These are phyloP conservation scores for Poronia punctata DNA, from an alignment of 495 filamentous ascomycete genomes.

Conservation along the genomic window DNA sequence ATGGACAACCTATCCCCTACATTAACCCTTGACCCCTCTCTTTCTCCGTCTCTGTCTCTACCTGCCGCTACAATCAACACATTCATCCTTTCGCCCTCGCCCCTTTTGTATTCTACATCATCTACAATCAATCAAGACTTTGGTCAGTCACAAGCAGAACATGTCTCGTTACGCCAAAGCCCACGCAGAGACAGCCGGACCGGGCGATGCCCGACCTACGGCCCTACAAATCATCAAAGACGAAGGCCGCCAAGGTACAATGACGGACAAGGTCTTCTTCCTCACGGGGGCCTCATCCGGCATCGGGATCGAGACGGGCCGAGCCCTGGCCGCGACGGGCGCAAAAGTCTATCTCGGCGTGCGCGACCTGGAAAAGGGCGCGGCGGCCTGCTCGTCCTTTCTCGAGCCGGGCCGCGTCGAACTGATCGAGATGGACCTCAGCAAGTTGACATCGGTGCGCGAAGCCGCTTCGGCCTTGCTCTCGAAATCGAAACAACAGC, in stretches of 20 bases:
- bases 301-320: constrained; percentile 46
- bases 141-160: background rate
- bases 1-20: background rate
- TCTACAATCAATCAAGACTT: background rate
- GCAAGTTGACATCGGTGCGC: constrained; percentile 16
- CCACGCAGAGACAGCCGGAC: constrained; percentile 35
- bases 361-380: constrained; percentile 31
- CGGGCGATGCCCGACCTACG: constrained; percentile 47
- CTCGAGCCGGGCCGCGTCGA: constrained; percentile 17
- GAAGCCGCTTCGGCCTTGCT: constrained; percentile 16
- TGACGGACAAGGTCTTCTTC: constrained; percentile 39
- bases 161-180: constrained; percentile 32
- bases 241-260: constrained; percentile 30
- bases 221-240: constrained; percentile 48
- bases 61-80: background rate
- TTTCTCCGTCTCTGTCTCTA: background rate
- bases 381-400: constrained; percentile 17
- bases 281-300: constrained; percentile 47
- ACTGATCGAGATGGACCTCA: constrained; percentile 25
- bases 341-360: constrained; percentile 39
- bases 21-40: background rate
- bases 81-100: background rate
- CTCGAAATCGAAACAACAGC: constrained; percentile 4
- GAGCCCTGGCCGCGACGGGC: constrained; percentile 39
- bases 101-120: background rate